Conservation (phyloP, 371 early-diverging fungal genomes). For the Conidiobolus coronatus region DNA sequence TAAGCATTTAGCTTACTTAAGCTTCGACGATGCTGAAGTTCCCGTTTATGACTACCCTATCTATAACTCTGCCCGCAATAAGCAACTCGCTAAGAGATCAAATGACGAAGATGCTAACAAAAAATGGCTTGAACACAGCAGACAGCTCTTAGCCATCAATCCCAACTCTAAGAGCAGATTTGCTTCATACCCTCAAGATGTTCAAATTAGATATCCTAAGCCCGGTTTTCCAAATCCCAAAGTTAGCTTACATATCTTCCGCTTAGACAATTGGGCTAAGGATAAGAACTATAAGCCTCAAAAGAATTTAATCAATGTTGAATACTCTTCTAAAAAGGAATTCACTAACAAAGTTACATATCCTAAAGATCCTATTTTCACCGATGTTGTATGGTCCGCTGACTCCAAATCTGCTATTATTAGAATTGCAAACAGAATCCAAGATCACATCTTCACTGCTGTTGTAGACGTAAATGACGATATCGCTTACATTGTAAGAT, state of each 20-base stretch:
- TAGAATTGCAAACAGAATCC: background rate
- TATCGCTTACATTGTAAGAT: background rate
- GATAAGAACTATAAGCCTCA: too few relatives aligned
- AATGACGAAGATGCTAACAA: constrained; percentile 51
- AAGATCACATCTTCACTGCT: background rate
- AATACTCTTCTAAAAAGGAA: too few relatives aligned
- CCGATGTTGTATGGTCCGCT: background rate
- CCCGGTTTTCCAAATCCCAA: constrained; percentile 69
- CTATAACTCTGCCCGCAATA: constrained; percentile 21
- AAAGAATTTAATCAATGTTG: too few relatives aligned
- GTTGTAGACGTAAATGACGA: background rate
- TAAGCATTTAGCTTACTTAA: constrained; percentile 51
- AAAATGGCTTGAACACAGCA: constrained; percentile 57
- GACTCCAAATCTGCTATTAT: background rate
- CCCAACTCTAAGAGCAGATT: background rate
- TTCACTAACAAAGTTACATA: background rate
- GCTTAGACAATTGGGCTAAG: constrained; percentile 6
- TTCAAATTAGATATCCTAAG: constrained; percentile 6
- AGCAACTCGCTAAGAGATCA: constrained; percentile 13
- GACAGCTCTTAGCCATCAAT: background rate
- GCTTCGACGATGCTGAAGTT: constrained; percentile 65
- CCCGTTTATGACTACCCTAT: constrained; percentile 48
- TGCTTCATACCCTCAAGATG: constrained; percentile 1
- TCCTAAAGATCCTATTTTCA: background rate
- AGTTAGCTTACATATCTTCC: constrained; percentile 46